Percentiles rank a stretch among this genome's conserved stretches.
phyloP scores from a whole-genome alignment of 2,329 filamentous ascomycete genomes.

The Verticillium albo-atrum region DNA sequence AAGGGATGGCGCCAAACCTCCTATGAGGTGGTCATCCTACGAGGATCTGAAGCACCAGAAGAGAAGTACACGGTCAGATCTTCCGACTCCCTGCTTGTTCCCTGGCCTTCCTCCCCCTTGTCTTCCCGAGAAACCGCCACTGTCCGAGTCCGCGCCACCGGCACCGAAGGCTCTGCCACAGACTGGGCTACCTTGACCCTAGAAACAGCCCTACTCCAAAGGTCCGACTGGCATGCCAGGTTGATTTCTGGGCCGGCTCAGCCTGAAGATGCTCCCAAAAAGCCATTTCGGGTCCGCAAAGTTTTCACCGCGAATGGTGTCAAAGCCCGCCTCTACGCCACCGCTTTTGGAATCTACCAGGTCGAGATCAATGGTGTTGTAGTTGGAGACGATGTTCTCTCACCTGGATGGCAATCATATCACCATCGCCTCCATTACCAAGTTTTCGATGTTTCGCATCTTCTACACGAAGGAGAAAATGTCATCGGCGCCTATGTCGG shows the following conservation, averaged over 20 bases:
- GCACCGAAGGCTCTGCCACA: slow-evolving; percentile 1
- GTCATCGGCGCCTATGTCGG: slow-evolving; percentile 38
- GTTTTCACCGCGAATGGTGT: slow-evolving; percentile 22
- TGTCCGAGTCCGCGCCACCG: slow-evolving; percentile 4
- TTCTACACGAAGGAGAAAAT: slow-evolving; percentile 32
- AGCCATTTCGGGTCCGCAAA: slow-evolving; percentile 28
- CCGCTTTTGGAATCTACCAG: slow-evolving; percentile 38
- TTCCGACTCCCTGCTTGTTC: slow-evolving; percentile 5
- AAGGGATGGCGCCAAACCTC: slow-evolving; percentile 4
- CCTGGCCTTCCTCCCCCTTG: slow-evolving; percentile 5
- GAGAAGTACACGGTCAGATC: slow-evolving; percentile 1
- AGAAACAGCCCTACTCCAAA: slow-evolving; percentile 7
- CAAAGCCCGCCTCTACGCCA: slow-evolving; percentile 40
- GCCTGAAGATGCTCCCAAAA: slow-evolving; percentile 14
- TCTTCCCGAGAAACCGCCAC: slow-evolving; percentile 3
- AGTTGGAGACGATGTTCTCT: slow-evolving; percentile 34
- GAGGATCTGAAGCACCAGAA: background rate
- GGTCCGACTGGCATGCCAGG: background rate
- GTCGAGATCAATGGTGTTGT: slow-evolving; percentile 39
- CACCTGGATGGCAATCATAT: slow-evolving; percentile 50
- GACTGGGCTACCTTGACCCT: slow-evolving; percentile 17
- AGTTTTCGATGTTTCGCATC: slow-evolving; percentile 42
- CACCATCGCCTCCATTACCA: slow-evolving; percentile 45
- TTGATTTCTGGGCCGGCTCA: background rate
- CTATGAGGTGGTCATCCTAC: slow-evolving; percentile 5